Evolutionary conservation across 2,329 filamentous ascomycete genomes (phyloP).

Genomic region (Penicillium sp.): DNA sequence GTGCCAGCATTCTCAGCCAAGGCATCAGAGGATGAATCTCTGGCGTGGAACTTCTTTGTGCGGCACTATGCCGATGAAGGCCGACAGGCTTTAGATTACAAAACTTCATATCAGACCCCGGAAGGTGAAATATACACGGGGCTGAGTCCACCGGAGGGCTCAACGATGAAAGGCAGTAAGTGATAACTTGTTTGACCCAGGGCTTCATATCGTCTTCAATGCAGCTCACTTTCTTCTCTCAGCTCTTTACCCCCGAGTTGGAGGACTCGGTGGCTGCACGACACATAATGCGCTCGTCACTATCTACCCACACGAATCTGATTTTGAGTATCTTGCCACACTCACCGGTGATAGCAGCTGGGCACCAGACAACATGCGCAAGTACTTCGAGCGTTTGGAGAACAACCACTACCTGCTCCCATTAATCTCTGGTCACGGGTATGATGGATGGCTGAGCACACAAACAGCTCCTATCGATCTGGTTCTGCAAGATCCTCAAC

Average conservation of each 20-base stretch:
- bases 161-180: slow-evolving; percentile 40
- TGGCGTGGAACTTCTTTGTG: slow-evolving; percentile 36
- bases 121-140: slow-evolving; percentile 56
- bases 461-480: slow-evolving; percentile 47
- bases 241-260: slow-evolving; percentile 60
- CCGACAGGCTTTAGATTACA: slow-evolving; percentile 28
- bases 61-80: slow-evolving; percentile 31
- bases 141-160: slow-evolving; percentile 54
- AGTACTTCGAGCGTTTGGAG: slow-evolving; percentile 58
- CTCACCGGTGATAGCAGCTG: slow-evolving; percentile 64
- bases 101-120: slow-evolving; percentile 44
- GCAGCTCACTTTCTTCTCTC: background rate
- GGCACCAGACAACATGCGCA: slow-evolving; percentile 59
- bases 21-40: slow-evolving; percentile 27
- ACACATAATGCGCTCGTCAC: slow-evolving; percentile 64
- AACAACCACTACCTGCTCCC: slow-evolving; percentile 53
- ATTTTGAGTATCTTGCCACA: slow-evolving; percentile 60
- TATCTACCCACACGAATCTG: slow-evolving; percentile 61
- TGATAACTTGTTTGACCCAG: background rate
- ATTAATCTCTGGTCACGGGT: slow-evolving; percentile 47
- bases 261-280: slow-evolving; percentile 60
- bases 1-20: slow-evolving; percentile 26
- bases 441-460: slow-evolving; percentile 31
- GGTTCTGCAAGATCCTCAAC: slow-evolving; percentile 54
- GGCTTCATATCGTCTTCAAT: background rate